Conservation (phyloP, 139 green algal genomes). For the Ettlia oleoabundans region DNA sequence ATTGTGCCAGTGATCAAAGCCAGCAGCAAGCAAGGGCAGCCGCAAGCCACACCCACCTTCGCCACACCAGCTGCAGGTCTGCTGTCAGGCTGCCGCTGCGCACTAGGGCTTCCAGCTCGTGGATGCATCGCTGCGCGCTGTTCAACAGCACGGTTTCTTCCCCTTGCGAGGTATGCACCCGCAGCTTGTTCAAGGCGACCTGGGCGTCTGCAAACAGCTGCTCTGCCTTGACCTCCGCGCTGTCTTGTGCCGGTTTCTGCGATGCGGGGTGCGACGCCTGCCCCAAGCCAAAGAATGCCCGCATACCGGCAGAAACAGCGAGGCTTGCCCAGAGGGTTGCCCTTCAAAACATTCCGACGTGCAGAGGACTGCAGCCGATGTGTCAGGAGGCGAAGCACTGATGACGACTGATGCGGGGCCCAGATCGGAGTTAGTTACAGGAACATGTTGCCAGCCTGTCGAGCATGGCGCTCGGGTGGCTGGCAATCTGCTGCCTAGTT, state of each 20-base stretch:
- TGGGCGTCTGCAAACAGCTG: not conserved
- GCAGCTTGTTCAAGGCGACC: not conserved
- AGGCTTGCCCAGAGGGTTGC: too few relatives aligned
- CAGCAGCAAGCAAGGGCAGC: too few relatives aligned
- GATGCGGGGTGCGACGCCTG: not conserved
- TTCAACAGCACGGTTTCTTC: conserved; percentile 27
- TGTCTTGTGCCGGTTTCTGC: not conserved
- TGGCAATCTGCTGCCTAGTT: too few relatives aligned
- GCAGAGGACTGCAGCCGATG: too few relatives aligned
- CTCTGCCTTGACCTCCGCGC: not conserved
- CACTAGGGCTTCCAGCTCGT: conserved; percentile 22
- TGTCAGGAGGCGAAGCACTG: too few relatives aligned
- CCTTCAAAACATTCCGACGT: too few relatives aligned
- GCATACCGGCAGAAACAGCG: too few relatives aligned
- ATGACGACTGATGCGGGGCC: too few relatives aligned
- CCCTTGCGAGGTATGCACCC: not conserved
- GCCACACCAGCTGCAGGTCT: conserved; percentile 27
- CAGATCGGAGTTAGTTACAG: too few relatives aligned
- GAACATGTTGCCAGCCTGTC: too few relatives aligned
- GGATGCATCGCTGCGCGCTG: conserved; percentile 6
- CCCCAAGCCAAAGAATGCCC: not conserved
- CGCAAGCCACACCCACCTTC: conserved; percentile 22
- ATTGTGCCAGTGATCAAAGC: too few relatives aligned
- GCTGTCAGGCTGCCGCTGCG: not conserved
- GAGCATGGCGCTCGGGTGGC: too few relatives aligned